Evolutionary conservation across 495 filamentous ascomycete genomes (phyloP).

Genomic region (Terfezia claveryi): DNA sequence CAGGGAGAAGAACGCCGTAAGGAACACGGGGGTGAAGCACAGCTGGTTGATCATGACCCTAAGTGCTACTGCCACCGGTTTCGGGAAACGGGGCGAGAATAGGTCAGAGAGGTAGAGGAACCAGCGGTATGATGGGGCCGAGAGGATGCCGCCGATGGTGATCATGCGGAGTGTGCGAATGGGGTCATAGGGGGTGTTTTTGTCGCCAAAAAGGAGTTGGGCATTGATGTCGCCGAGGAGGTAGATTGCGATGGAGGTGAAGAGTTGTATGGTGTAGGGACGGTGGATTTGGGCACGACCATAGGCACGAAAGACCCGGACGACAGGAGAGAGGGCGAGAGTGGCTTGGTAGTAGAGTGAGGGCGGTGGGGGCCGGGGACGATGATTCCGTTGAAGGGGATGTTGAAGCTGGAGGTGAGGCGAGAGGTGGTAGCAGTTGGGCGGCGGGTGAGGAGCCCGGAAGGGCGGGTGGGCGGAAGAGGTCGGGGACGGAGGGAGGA

Average conservation of each 20-base stretch:
- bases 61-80: slow-evolving; percentile 40
- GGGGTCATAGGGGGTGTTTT: slow-evolving; percentile 42
- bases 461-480: no score
- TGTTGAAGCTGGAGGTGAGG: not conserved
- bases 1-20: slow-evolving; percentile 77
- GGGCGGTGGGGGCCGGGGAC: not conserved
- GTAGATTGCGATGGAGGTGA: slow-evolving; percentile 55
- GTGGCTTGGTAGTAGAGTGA: not conserved
- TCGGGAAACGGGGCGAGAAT: slow-evolving; percentile 25
- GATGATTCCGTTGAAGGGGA: not conserved
- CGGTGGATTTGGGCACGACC: slow-evolving; percentile 41
- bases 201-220: slow-evolving; percentile 32
- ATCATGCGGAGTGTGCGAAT: slow-evolving; percentile 46
- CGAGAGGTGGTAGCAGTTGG: not conserved
- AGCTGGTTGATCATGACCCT: slow-evolving; percentile 68
- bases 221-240: slow-evolving; percentile 59
- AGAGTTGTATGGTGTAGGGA: slow-evolving; percentile 59
- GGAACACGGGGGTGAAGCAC: slow-evolving; percentile 70
- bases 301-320: slow-evolving; percentile 43
- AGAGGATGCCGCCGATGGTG: slow-evolving; percentile 44
- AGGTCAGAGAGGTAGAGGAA: slow-evolving; percentile 20
- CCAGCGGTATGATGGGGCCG: slow-evolving; percentile 67
- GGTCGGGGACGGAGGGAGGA: no score
- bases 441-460: not conserved
- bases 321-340: slow-evolving; percentile 9